A percentile compares a stretch with the other conserved stretches of the same genome.
Conservation (phyloP, 2,329 filamentous ascomycete genomes). For the Penicillium sp. region DNA sequence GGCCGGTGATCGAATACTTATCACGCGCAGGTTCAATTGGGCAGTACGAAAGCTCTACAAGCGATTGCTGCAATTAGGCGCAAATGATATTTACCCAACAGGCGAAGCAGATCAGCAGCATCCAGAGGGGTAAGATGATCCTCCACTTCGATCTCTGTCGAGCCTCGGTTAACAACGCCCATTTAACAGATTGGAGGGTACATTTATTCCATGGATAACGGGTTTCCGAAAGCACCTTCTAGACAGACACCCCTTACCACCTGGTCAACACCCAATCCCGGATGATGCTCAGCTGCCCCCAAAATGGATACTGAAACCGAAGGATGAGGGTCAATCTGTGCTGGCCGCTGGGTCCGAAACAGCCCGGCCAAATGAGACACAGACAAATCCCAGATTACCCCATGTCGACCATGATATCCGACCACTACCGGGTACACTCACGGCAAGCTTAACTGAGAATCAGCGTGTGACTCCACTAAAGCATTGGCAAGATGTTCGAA, state of each 20-base stretch:
- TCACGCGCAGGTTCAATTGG: slow-evolving; percentile 73
- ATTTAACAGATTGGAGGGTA: slow-evolving; percentile 67
- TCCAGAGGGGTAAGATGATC: slow-evolving; percentile 71
- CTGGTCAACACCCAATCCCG: slow-evolving; percentile 66
- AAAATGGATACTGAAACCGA: slow-evolving; percentile 59
- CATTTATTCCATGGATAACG: slow-evolving; percentile 73
- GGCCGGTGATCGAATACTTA: slow-evolving; percentile 5
- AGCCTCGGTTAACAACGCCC: neutral
- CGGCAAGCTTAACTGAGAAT: slow-evolving; percentile 63
- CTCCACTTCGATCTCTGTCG: neutral
- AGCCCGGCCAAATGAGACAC: slow-evolving; percentile 6
- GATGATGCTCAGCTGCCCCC: slow-evolving; percentile 71
- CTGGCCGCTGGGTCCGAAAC: neutral
- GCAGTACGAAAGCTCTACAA: slow-evolving; percentile 84
- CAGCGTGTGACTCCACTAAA: slow-evolving; percentile 66
- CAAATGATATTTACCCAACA: slow-evolving; percentile 67
- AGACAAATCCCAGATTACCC: slow-evolving; percentile 23
- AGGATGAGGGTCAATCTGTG: slow-evolving; percentile 2
- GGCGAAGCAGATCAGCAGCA: slow-evolving; percentile 94
- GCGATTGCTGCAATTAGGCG: slow-evolving; percentile 78
- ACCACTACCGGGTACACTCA: slow-evolving; percentile 57
- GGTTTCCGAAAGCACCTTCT: slow-evolving; percentile 66
- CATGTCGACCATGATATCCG: slow-evolving; percentile 48
- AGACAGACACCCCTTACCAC: slow-evolving; percentile 65
- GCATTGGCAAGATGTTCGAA: slow-evolving; percentile 94